Percentiles rank a stretch among this genome's conserved stretches.
phyloP scores from a whole-genome alignment of 2,329 filamentous ascomycete species.

The Phaeosphaeria sp. region DNA sequence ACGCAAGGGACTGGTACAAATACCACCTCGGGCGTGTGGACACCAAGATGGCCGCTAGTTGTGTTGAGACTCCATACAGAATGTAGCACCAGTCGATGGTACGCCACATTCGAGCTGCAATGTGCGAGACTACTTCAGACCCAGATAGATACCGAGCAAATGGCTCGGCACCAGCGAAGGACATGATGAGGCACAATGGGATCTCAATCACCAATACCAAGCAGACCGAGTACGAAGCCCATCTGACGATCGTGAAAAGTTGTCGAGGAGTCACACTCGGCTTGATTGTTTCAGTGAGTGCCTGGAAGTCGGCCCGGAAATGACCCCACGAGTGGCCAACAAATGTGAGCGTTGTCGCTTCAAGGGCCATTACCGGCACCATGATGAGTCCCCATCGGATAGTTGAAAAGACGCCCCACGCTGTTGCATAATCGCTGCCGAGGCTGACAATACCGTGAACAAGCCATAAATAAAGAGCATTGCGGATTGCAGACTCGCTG shows the following conservation, averaged over 20 bases:
- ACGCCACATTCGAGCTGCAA: constrained; percentile 71
- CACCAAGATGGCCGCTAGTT: constrained; percentile 69
- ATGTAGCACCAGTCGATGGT: constrained; percentile 68
- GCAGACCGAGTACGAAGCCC: constrained; percentile 60
- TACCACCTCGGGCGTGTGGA: constrained; percentile 72
- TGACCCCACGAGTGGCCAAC: constrained; percentile 71
- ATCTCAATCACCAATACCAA: constrained; percentile 67
- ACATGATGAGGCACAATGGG: constrained; percentile 67
- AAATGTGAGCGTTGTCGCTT: constrained; percentile 70
- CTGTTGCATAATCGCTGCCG: constrained; percentile 70
- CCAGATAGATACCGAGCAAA: constrained; percentile 70
- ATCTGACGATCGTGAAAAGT: constrained; percentile 53
- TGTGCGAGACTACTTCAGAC: constrained; percentile 62
- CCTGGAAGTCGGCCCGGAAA: constrained; percentile 44
- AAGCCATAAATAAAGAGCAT: constrained; percentile 74
- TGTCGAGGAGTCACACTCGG: constrained; percentile 37
- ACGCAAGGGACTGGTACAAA: constrained; percentile 69
- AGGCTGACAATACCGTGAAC: constrained; percentile 69
- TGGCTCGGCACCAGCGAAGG: constrained; percentile 62
- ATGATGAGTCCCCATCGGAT: constrained; percentile 78
- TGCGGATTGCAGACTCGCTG: constrained; percentile 69
- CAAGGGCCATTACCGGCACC: constrained; percentile 72
- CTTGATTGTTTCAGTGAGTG: constrained; percentile 12
- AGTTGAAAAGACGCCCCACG: constrained; percentile 76
- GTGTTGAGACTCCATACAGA: constrained; percentile 70